Evolutionary conservation across 345 rosid genomes (phyloP).

Genomic region (Gossypium mustelinum): DNA sequence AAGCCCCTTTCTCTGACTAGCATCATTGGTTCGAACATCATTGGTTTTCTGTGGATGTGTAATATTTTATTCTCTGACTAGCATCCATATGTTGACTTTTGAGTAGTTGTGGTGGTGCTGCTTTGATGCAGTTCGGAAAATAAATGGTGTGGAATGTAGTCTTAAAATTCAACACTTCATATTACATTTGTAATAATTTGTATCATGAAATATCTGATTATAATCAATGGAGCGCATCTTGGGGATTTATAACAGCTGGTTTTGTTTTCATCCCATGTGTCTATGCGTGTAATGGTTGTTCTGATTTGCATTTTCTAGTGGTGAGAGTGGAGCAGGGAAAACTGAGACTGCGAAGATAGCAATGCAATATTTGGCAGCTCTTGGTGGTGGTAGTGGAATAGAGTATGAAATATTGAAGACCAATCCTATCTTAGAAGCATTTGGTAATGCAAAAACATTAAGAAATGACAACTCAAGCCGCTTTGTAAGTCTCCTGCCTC

Average conservation of each 20-base stretch:
- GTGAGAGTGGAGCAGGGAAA: conserved; percentile 99
- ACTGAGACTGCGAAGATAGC: conserved; percentile 99
- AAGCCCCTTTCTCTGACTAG: too few relatives aligned
- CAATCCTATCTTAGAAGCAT: conserved; percentile 95
- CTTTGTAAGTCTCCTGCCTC: conserved; percentile 59
- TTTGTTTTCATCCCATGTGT: too few relatives aligned
- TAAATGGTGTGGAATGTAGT: too few relatives aligned
- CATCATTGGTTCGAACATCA: too few relatives aligned
- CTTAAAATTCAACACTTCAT: too few relatives aligned
- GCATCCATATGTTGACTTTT: background rate
- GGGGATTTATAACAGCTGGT: too few relatives aligned
- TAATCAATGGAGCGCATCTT: too few relatives aligned
- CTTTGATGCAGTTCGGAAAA: too few relatives aligned
- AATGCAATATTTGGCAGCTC: conserved; percentile 99
- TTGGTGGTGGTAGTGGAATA: conserved; percentile 98
- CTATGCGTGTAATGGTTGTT: background rate
- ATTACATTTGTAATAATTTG: too few relatives aligned
- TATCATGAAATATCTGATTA: background rate
- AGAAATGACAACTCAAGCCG: conserved; percentile 99
- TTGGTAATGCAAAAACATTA: conserved; percentile 95
- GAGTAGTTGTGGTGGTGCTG: background rate
- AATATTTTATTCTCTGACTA: conserved; percentile 1
- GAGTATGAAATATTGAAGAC: conserved; percentile 96
- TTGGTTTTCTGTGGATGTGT: background rate
- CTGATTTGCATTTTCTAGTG: conserved; percentile 37